phyloP scores from a whole-genome alignment of 257 asterid species.

The Solanum etuberosum region DNA sequence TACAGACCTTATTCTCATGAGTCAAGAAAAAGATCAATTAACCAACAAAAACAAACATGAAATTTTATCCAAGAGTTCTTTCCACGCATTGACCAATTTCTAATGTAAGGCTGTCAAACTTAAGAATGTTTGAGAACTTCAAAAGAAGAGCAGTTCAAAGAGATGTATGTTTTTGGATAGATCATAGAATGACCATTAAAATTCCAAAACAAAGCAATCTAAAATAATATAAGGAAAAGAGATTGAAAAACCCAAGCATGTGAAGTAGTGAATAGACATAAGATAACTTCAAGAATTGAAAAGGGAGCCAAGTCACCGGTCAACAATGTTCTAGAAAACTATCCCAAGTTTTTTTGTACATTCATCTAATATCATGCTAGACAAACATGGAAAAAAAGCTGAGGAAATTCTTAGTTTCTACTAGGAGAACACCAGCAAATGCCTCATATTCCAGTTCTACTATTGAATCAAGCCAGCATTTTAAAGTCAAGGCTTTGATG shows the following conservation, averaged over 20 bases:
- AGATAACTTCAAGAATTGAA: background rate
- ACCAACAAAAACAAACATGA: background rate
- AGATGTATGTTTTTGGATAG: background rate
- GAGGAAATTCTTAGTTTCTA: background rate
- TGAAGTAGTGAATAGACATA: background rate
- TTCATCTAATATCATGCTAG: background rate
- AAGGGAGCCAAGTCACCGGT: background rate
- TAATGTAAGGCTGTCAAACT: background rate
- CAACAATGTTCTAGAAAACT: background rate
- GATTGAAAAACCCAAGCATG: background rate
- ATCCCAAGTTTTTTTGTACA: background rate
- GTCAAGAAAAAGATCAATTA: background rate
- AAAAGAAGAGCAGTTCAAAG: background rate
- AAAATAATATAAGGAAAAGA: background rate
- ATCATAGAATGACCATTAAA: background rate
- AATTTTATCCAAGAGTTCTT: background rate
- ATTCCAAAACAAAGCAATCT: background rate
- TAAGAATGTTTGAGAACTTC: background rate
- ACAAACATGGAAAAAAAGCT: background rate
- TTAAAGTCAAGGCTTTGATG: background rate
- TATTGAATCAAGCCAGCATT: background rate
- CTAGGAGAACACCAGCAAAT: background rate
- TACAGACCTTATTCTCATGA: background rate
- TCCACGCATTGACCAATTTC: background rate
- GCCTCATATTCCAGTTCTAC: background rate